Evolutionary conservation across 495 filamentous ascomycete genomes (phyloP), one percentile per base, ranked within the genome.

Genomic region (Talaromyces nanjingensis): DNA sequence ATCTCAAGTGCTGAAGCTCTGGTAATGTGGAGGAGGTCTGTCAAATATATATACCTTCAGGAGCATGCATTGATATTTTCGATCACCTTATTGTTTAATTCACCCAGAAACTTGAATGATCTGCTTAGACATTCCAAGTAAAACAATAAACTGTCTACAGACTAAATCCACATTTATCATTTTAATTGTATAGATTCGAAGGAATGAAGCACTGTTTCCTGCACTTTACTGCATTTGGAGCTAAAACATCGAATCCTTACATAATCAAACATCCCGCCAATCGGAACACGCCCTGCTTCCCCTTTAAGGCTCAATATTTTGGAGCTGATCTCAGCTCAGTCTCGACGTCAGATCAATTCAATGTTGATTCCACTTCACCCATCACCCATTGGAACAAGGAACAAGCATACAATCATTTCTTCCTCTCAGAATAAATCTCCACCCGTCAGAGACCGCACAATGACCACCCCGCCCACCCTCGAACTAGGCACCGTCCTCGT

Each of bases 401-500:
- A 18, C 42, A 47, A 52, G 47, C 16, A 22, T 52, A 20, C 34
- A 39, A 14, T 7, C 5, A 47, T 5, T 18, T 18, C n/a, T 18
- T 6, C 1, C 16, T 20, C 4, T 20, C 16, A 6, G 42, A 56
- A 56, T 6, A 18, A 3, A n/a, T 2, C 0, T 2, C 2, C 18
- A 2, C 20, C 4, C 11, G 4, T 2, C 2, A 6, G 24, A 55
- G 14, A 4, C 27, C 27, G 27, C 29, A 31, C 5, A 60, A 80
- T 79, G 77, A 66, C 77, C 53, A 65, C 66, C 25, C 59, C 62
- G 39, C 72, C 74, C 66, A 74, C 71, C 2, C 66, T 79, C 54
- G 70, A 76, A 64, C 53, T 81, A 25, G 79, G 79, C 53, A 78
- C 73, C 55, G 83, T 86, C 65, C 74, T 84, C 49, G 80, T 86